Evolutionary conservation across 345 rosid species (phyloP), one percentile per base, ranked within the genome.

Genomic region (Ailanthus altissimus): DNA sequence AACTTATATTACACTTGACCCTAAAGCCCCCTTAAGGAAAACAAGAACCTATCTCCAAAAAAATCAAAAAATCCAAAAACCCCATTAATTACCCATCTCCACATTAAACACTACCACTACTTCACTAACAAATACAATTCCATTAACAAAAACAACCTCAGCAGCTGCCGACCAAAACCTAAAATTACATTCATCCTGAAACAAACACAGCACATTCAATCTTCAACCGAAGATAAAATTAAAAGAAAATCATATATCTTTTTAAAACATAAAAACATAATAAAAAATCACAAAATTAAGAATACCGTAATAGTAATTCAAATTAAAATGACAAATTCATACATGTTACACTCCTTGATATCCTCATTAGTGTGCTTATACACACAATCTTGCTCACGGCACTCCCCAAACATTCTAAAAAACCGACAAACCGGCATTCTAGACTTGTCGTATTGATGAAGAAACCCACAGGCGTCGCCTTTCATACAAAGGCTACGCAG

Each of bases 301-400:
- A n/a, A n/a, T 56, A 56, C 60, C 26, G 11, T 11, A 54, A 18
- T 21, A 53, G 9, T 5, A 53, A 53, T 53, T 53, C 8, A 53
- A 8, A 32, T 32, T 4, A 73, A 23, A 1, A 50, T 40, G 40
- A 6, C 21, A 11, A 59, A 60, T 15, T 62, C 92, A 71, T 86
- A 94, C 98, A 97, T 97, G 85, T 97, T 97, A 82, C 99, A 94
- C 87, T 94, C 99, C 83, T 97, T 97, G 85, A 94, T 91, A 70
- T 97, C 98, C 79, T 97, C 99, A 72, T 90, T 94, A 60, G 98
- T 97, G 77, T 94, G 98, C 81, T 97, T 97, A 78, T 94, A 97
- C 5, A 91, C 97, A 80, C 99, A 97, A 79, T 97, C 99, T 81
- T 94, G 98, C 79, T 97, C 99, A 16, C 98, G 85, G 79, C 99